These are phyloP conservation scores for Neobulgaria alba DNA, from an alignment of 2,329 filamentous ascomycete genomes.

Conservation along the genomic window DNA sequence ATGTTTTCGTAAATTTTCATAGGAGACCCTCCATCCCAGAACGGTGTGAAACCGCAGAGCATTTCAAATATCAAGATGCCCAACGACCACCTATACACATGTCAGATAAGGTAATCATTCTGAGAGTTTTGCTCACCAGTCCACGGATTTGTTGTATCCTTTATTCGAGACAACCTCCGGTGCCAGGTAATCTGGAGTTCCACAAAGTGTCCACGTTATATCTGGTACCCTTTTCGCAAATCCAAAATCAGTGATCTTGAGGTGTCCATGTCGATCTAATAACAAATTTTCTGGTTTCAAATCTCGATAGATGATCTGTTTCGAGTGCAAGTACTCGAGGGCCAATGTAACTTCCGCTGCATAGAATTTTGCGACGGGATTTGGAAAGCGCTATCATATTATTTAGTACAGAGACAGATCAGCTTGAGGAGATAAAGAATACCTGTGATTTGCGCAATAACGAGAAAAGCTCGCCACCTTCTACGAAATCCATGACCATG, in stretches of 20 bases:
- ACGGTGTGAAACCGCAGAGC: slow-evolving; percentile 97
- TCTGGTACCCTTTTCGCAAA: slow-evolving; percentile 98
- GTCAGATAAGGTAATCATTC: slow-evolving; percentile 12
- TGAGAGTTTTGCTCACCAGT: slow-evolving; percentile 61
- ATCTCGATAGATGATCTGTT: slow-evolving; percentile 96
- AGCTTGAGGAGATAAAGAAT: too few species aligned
- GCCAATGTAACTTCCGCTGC: slow-evolving; percentile 94
- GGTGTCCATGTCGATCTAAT: slow-evolving; percentile 83
- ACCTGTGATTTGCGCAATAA: slow-evolving; percentile 85
- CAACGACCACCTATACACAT: slow-evolving; percentile 74
- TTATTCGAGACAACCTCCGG: slow-evolving; percentile 99
- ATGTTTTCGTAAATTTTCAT: slow-evolving; percentile 99
- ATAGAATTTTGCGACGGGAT: slow-evolving; percentile 98
- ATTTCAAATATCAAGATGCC: slow-evolving; percentile 99
- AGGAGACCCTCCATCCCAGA: slow-evolving; percentile 95
- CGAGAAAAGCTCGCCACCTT: slow-evolving; percentile 95
- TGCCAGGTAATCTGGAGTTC: slow-evolving; percentile 93
- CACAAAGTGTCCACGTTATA: slow-evolving; percentile 98
- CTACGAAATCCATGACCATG: slow-evolving; percentile 99
- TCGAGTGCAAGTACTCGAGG: slow-evolving; percentile 87
- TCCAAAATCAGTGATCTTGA: slow-evolving; percentile 97
- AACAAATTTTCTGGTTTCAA: slow-evolving; percentile 92
- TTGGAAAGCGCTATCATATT: slow-evolving; percentile 74
- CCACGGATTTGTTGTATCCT: slow-evolving; percentile 98
- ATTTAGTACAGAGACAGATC: too few species aligned